A percentile compares a stretch with the other conserved stretches of the same genome.
Evolutionary conservation across 176 grass and related monocot genomes (phyloP).

Genomic region (Secale cereale): DNA sequence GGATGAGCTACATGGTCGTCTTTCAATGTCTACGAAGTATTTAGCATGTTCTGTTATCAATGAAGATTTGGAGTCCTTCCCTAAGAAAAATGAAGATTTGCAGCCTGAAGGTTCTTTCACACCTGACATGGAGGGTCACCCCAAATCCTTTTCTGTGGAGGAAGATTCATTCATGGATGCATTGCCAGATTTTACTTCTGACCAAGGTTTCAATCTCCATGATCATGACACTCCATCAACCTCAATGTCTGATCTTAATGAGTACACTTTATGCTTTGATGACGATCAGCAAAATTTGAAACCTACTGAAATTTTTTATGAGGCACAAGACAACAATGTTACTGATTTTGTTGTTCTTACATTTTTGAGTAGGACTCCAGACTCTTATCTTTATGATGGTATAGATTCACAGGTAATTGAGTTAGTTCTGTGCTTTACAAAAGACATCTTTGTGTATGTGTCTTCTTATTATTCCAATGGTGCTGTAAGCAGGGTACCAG

Average conservation of each 20-base stretch:
- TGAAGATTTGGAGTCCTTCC: constrained; percentile 44
- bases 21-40: constrained; percentile 60
- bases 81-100: constrained; percentile 52
- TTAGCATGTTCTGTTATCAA: constrained; percentile 77
- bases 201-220: constrained; percentile 42
- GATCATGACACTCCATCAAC: constrained; percentile 38
- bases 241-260: constrained; percentile 23
- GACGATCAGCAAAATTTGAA: constrained; percentile 43
- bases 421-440: neutral
- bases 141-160: constrained; percentile 47
- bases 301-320: constrained; percentile 70
- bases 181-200: constrained; percentile 66
- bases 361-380: constrained; percentile 70
- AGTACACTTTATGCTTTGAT: constrained; percentile 33
- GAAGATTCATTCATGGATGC: constrained; percentile 96
- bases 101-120: constrained; percentile 30
- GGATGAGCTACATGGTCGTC: constrained; percentile 76
- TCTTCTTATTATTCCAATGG: neutral
- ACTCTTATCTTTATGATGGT: constrained; percentile 88
- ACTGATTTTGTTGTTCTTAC: constrained; percentile 89
- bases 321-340: constrained; percentile 72
- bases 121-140: constrained; percentile 42
- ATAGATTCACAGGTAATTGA: constrained; percentile 87
- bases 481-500: neutral
- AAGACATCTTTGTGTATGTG: neutral